phyloP scores from a whole-genome alignment of 2,329 filamentous ascomycete genomes.

The Xylaria arbuscula region DNA sequence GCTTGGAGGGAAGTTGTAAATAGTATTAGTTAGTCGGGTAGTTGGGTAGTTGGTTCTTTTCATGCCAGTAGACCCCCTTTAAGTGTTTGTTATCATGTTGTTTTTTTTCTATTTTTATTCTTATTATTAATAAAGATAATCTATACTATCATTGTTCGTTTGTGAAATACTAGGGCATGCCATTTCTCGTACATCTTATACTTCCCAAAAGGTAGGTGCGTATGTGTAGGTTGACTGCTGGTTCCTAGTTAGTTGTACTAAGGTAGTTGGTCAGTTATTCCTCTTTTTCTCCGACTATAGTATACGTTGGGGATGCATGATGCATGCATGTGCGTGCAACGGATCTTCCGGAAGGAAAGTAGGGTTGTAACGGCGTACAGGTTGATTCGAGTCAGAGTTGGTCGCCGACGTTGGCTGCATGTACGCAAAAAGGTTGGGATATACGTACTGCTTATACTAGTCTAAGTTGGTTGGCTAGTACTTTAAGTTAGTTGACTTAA shows the following conservation, averaged over 20 bases:
- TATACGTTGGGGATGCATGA: neutral
- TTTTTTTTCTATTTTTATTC: no score
- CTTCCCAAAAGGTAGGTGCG: no score
- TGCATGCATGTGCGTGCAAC: neutral
- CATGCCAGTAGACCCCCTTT: no score
- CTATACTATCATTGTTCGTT: no score
- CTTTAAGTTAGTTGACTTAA: no score
- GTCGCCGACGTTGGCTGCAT: neutral
- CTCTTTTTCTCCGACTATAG: neutral
- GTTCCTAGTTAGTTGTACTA: neutral
- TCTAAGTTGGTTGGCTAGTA: neutral
- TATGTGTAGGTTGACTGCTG: no score
- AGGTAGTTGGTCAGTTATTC: neutral
- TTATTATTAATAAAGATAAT: no score
- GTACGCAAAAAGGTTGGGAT: neutral
- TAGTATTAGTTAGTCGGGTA: neutral
- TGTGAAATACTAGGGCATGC: no score
- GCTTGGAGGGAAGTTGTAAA: neutral
- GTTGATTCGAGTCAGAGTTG: neutral
- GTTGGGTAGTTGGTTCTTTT: neutral
- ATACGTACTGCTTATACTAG: neutral
- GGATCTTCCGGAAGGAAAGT: slow-evolving; percentile 24
- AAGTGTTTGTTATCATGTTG: no score
- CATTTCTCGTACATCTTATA: no score
- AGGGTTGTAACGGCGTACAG: slow-evolving; percentile 3